These are phyloP conservation scores for Platanus orientalis DNA, from an alignment of 164 flowering plant genomes.

Conservation along the genomic window DNA sequence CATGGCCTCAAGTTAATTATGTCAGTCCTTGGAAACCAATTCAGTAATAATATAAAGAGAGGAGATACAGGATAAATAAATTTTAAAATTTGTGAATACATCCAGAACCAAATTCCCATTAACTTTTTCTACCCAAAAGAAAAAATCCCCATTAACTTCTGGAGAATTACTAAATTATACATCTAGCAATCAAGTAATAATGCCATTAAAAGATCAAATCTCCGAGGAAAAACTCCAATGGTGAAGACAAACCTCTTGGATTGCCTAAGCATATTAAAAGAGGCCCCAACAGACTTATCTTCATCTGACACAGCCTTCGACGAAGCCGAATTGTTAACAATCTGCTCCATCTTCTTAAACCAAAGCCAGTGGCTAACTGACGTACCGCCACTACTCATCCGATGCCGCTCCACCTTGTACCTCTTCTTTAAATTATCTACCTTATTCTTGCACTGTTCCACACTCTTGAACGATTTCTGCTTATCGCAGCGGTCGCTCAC, in stretches of 20 bases:
- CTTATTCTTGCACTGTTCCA: conserved; percentile 97
- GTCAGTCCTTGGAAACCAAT: neutral
- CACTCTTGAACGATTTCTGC: conserved; percentile 43
- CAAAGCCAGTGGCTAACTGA: conserved; percentile 82
- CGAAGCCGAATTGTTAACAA: conserved; percentile 54
- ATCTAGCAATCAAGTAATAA: no score
- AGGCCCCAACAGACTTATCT: conserved; percentile 38
- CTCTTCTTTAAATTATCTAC: conserved; percentile 94
- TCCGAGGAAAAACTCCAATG: neutral
- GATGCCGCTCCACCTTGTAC: conserved; percentile 78
- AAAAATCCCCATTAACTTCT: no score
- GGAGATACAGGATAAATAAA: no score
- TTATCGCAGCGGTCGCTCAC: conserved; percentile 25
- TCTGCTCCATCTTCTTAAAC: conserved; percentile 83
- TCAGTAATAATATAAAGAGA: neutral
- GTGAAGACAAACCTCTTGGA: conserved; percentile 49
- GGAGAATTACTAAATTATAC: no score
- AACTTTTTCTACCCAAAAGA: no score
- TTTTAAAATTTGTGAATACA: no score
- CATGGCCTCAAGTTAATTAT: neutral
- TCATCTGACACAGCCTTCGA: conserved; percentile 49
- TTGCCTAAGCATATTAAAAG: conserved; percentile 32
- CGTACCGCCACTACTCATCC: conserved; percentile 60
- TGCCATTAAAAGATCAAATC: neutral
- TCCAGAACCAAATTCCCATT: no score